Evolutionary conservation across 441 rosid genomes (phyloP).

Genomic region (Erodium texanum): DNA sequence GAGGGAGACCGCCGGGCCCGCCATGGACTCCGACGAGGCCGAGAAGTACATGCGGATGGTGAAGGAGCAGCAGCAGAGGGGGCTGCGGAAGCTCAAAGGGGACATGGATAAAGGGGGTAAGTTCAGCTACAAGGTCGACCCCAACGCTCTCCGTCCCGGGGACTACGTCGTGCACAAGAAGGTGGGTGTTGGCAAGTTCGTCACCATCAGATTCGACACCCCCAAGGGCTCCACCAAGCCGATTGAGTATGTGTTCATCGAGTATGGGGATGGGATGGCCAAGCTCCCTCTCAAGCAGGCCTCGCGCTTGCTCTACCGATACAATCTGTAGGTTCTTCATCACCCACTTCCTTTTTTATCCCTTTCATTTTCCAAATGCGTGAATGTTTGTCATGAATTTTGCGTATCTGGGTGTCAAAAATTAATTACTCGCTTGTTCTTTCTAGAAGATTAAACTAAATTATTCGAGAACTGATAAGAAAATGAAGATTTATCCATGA

Average conservation of each 20-base stretch:
- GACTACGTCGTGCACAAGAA: constrained; percentile 97
- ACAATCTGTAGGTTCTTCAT: constrained; percentile 54
- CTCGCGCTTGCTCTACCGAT: constrained; percentile 81
- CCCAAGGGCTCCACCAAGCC: constrained; percentile 54
- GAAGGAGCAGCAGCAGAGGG: constrained; percentile 82
- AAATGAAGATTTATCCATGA: background rate
- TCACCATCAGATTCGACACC: constrained; percentile 68
- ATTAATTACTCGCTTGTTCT: background rate
- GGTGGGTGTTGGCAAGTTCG: constrained; percentile 86
- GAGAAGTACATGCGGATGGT: constrained; percentile 72
- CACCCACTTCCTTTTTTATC: background rate
- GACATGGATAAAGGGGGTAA: constrained; percentile 28
- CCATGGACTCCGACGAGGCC: constrained; percentile 74
- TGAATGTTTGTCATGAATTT: too few species aligned
- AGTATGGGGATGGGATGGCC: constrained; percentile 96
- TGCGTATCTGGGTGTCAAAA: background rate
- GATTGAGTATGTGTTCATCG: constrained; percentile 71
- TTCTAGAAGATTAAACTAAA: background rate
- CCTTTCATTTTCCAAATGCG: background rate
- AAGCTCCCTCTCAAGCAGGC: constrained; percentile 97
- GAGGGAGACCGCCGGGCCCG: constrained; percentile 45
- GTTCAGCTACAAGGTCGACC: constrained; percentile 81
- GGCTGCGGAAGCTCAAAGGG: constrained; percentile 83
- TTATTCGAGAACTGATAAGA: background rate
- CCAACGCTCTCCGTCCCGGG: constrained; percentile 57